Conservation (phyloP, 305 asterid genomes). For the Lippia alba region DNA sequence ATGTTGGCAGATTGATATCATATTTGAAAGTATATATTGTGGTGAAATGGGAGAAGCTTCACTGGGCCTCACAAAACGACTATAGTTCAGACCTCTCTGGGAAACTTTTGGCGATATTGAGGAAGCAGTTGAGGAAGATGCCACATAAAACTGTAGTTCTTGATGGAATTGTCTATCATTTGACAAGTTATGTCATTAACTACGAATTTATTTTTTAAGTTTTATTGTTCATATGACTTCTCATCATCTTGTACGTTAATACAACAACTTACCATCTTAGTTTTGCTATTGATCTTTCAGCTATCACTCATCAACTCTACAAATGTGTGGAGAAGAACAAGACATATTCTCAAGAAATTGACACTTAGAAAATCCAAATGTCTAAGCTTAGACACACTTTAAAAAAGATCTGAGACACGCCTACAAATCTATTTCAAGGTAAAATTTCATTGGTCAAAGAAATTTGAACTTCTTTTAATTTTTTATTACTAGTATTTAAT, state of each 20-base stretch:
- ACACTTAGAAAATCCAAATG: too few relatives aligned
- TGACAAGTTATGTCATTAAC: constrained; percentile 94
- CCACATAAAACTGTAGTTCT: constrained; percentile 94
- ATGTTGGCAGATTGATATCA: constrained; percentile 65
- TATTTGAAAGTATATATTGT: constrained; percentile 70
- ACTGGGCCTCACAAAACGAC: constrained; percentile 63
- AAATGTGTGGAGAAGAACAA: too few relatives aligned
- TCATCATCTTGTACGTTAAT: constrained; percentile 50
- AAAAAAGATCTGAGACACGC: too few relatives aligned
- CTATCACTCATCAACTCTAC: constrained; percentile 65
- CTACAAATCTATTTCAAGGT: too few relatives aligned
- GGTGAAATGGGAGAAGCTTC: constrained; percentile 83
- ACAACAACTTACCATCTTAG: constrained; percentile 25
- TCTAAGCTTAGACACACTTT: too few relatives aligned
- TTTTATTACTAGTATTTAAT: too few relatives aligned
- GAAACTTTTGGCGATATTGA: constrained; percentile 94
- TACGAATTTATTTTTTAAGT: constrained; percentile 65
- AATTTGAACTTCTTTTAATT: too few relatives aligned
- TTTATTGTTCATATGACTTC: too few relatives aligned
- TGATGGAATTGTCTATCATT: constrained; percentile 98
- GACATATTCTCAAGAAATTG: too few relatives aligned
- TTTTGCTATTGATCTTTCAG: constrained; percentile 54
- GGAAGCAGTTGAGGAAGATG: constrained; percentile 97
- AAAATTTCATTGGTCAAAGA: too few relatives aligned
- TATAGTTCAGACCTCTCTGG: constrained; percentile 92